These are phyloP conservation scores for Lachnellula occidentalis DNA, from an alignment of 2,329 filamentous ascomycete genomes.

Conservation along the genomic window DNA sequence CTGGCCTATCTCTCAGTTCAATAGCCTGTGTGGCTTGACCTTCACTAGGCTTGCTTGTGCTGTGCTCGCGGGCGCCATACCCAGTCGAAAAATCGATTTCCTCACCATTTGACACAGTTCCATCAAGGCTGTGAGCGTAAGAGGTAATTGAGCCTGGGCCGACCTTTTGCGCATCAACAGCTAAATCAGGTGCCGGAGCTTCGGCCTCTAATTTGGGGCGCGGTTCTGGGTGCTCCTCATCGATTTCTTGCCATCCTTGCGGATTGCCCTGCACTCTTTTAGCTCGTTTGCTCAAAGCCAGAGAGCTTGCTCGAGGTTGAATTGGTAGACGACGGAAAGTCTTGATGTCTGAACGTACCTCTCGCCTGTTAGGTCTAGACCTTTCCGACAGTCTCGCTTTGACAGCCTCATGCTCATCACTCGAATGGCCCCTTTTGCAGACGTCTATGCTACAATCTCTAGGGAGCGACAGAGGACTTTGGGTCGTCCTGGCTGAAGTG, in stretches of 20 bases:
- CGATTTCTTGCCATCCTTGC: slow-evolving; percentile 22
- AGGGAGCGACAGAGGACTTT: neutral
- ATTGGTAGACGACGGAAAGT: slow-evolving; percentile 17
- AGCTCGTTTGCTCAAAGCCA: slow-evolving; percentile 17
- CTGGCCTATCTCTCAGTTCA: slow-evolving; percentile 5
- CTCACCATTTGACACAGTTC: slow-evolving; percentile 18
- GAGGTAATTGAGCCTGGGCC: neutral
- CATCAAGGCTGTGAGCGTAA: slow-evolving; percentile 21
- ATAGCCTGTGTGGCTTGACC: neutral
- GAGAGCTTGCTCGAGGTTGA: slow-evolving; percentile 19
- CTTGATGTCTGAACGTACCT: slow-evolving; percentile 23
- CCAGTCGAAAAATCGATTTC: slow-evolving; percentile 25
- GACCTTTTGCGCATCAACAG: neutral
- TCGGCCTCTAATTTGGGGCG: neutral
- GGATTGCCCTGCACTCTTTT: slow-evolving; percentile 9
- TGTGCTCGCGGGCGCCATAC: slow-evolving; percentile 16
- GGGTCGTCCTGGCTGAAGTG: neutral
- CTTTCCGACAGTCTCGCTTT: slow-evolving; percentile 15
- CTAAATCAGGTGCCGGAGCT: neutral
- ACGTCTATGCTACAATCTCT: slow-evolving; percentile 6
- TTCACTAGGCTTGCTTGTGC: slow-evolving; percentile 7
- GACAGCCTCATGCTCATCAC: slow-evolving; percentile 16
- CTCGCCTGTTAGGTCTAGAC: slow-evolving; percentile 17
- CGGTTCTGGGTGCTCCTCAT: slow-evolving; percentile 8
- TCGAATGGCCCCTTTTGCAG: slow-evolving; percentile 12